These are phyloP conservation scores for Sequoiadendron giganteum DNA, from an alignment of 75 land plant species.

Conservation along the genomic window DNA sequence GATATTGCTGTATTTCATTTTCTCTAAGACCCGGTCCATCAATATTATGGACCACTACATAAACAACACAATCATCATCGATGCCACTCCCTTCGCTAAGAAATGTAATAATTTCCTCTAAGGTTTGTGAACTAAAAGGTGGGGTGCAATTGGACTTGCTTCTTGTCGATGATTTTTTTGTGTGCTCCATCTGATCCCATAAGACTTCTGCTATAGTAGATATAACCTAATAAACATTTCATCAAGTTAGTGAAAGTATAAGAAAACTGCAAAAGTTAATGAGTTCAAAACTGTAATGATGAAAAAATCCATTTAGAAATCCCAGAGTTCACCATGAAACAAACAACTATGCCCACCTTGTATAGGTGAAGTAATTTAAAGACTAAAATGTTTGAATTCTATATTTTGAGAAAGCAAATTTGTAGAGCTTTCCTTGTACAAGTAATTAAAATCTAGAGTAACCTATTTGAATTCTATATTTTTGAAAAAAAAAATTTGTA, in stretches of 20 bases:
- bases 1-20: slow-evolving; percentile 67
- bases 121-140: slow-evolving; percentile 51
- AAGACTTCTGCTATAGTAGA: slow-evolving; percentile 65
- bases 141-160: slow-evolving; percentile 36
- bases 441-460: not conserved
- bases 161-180: slow-evolving; percentile 24
- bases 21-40: slow-evolving; percentile 97
- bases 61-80: slow-evolving; percentile 47
- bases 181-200: slow-evolving; percentile 58
- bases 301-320: not conserved
- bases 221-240: slow-evolving; percentile 27
- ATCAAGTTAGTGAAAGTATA: not conserved
- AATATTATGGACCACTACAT: slow-evolving; percentile 83
- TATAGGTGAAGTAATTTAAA: not conserved
- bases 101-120: slow-evolving; percentile 76
- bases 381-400: not conserved
- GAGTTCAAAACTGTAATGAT: not conserved
- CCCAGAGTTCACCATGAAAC: not conserved
- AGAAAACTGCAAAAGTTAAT: not conserved
- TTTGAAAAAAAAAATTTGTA: not conserved
- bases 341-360: not conserved
- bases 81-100: slow-evolving; percentile 35
- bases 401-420: not conserved
- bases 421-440: not conserved
- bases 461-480: not conserved